Evolutionary conservation across 371 early-diverging fungal species (phyloP).

Genomic region (Mortierella sp.): DNA sequence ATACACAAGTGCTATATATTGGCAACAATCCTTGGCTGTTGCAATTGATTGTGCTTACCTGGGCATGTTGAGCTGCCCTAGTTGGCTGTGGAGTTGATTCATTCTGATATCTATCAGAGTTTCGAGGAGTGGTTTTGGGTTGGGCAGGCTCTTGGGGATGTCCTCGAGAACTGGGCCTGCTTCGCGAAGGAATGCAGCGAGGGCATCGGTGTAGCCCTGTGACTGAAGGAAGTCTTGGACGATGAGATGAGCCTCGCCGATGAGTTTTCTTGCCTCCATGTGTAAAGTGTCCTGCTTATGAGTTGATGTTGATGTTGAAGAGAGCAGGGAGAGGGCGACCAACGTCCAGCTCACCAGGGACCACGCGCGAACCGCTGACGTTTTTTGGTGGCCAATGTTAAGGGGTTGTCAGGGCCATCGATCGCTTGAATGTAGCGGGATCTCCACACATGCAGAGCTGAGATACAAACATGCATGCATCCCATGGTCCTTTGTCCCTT

Average conservation of each 20-base stretch:
- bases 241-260: slow-evolving; percentile 55
- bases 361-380: not conserved
- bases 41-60: slow-evolving; percentile 40
- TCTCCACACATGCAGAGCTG: not conserved
- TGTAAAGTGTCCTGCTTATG: not conserved
- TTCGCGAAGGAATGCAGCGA: slow-evolving; percentile 63
- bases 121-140: slow-evolving; percentile 46
- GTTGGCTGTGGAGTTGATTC: slow-evolving; percentile 46
- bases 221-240: slow-evolving; percentile 62
- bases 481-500: too few relatives aligned
- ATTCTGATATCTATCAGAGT: slow-evolving; percentile 44
- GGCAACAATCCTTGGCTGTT: not conserved
- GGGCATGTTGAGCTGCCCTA: slow-evolving; percentile 46
- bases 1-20: not conserved
- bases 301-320: not conserved
- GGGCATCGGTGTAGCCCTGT: slow-evolving; percentile 62
- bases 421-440: not conserved
- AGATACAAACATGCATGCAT: not conserved
- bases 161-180: slow-evolving; percentile 59
- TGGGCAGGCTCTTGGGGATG: slow-evolving; percentile 40
- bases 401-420: slow-evolving; percentile 6
- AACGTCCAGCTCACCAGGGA: not conserved
- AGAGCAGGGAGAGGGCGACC: not conserved
- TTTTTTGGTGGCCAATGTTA: slow-evolving; percentile 1
- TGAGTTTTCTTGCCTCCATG: slow-evolving; percentile 41